phyloP scores from a whole-genome alignment of 192 early-diverging fungal species.

The Coemansia sp. region DNA sequence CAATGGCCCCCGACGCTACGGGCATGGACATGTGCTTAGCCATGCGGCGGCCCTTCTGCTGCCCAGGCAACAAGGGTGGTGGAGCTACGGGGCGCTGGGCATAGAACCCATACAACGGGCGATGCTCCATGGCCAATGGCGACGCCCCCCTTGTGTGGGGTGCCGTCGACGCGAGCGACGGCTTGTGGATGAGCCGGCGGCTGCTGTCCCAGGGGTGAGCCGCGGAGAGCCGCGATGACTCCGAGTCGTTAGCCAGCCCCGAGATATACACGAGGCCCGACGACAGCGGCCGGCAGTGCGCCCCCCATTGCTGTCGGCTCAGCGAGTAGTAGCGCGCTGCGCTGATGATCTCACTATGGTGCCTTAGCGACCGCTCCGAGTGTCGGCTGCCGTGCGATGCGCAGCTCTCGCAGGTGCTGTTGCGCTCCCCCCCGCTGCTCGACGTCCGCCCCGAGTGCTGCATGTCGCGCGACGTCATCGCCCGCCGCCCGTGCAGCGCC shows the following conservation, averaged over 20 bases:
- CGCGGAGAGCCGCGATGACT: slow-evolving; percentile 2
- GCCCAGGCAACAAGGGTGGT: not conserved
- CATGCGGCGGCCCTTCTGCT: not conserved
- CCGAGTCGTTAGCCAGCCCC: slow-evolving; percentile 5
- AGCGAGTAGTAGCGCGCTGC: slow-evolving; percentile 2
- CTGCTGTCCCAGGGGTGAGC: slow-evolving; percentile 21
- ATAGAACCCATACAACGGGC: slow-evolving; percentile 17
- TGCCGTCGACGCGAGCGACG: slow-evolving; percentile 5
- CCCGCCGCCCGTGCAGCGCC: slow-evolving; percentile 33
- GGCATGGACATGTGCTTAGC: slow-evolving; percentile 40
- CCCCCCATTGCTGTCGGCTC: not conserved
- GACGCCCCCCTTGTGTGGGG: not conserved
- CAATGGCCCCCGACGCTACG: not conserved
- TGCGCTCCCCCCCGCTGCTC: slow-evolving; percentile 5
- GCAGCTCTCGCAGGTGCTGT: slow-evolving; percentile 2
- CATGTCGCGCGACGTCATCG: not conserved
- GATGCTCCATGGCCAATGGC: not conserved
- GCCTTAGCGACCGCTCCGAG: slow-evolving; percentile 4
- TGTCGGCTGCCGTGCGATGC: slow-evolving; percentile 5
- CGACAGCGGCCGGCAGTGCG: not conserved
- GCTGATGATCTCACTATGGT: slow-evolving; percentile 6
- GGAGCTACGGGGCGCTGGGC: slow-evolving; percentile 7
- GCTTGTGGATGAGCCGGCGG: slow-evolving; percentile 11
- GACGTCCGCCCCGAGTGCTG: not conserved
- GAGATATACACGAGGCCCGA: slow-evolving; percentile 4